phyloP scores from a whole-genome alignment of 2,329 filamentous ascomycete species.

The Lecanosticta acicola region DNA sequence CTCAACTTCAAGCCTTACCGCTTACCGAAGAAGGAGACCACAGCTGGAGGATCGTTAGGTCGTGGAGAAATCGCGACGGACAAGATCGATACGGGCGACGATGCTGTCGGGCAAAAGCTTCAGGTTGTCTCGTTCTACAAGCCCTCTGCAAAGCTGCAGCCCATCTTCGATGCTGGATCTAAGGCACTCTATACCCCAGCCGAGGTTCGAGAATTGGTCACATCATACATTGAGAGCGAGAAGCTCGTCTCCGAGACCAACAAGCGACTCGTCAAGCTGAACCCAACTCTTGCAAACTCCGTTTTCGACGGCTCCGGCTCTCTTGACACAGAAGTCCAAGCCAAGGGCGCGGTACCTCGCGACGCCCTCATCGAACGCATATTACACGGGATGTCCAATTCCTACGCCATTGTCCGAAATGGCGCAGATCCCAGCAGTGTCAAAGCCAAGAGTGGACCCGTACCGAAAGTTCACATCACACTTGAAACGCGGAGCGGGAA shows the following conservation, averaged over 20 bases:
- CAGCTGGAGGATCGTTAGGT: conserved; percentile 35
- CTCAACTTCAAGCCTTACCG: conserved; percentile 57
- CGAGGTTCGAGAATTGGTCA: conserved; percentile 54
- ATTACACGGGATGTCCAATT: conserved; percentile 50
- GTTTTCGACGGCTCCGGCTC: conserved; percentile 51
- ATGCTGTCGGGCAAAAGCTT: conserved; percentile 44
- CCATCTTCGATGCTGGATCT: conserved; percentile 48
- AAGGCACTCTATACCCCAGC: conserved; percentile 51
- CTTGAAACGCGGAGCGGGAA: conserved; percentile 61
- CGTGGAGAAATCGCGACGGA: conserved; percentile 34
- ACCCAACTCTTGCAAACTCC: conserved; percentile 58
- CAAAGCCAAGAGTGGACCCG: conserved; percentile 57
- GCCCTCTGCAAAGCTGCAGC: conserved; percentile 53
- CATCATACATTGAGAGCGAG: conserved; percentile 55
- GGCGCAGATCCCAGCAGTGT: conserved; percentile 37
- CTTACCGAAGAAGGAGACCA: conserved; percentile 52
- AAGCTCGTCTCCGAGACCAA: conserved; percentile 53
- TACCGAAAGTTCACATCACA: conserved; percentile 55
- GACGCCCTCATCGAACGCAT: conserved; percentile 58
- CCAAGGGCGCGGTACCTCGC: conserved; percentile 53
- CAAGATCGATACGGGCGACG: conserved; percentile 34
- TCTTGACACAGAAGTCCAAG: conserved; percentile 52
- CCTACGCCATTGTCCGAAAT: conserved; percentile 53
- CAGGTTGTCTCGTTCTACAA: conserved; percentile 51
- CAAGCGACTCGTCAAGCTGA: conserved; percentile 56